These are phyloP conservation scores for Gossypium davidsonii DNA, from an alignment of 441 rosid genomes.

Conservation along the genomic window DNA sequence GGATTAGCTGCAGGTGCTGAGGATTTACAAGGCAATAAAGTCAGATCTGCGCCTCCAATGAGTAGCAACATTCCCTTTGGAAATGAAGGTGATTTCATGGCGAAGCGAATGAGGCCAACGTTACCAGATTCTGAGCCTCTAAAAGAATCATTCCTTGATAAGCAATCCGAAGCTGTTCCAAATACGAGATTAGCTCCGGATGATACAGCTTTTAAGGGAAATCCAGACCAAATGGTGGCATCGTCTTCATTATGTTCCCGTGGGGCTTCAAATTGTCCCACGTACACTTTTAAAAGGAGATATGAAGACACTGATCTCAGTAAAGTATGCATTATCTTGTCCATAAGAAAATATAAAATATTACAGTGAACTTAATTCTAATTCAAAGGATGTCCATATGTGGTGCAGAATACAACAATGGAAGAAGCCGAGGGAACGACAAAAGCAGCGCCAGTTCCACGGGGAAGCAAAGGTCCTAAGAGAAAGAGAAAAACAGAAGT, in stretches of 20 bases:
- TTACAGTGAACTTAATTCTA: neutral
- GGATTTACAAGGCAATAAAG: neutral
- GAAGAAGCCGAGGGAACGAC: constrained; percentile 30
- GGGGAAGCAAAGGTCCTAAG: constrained; percentile 21
- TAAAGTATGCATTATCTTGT: constrained; percentile 33
- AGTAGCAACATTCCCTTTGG: neutral
- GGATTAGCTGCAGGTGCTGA: neutral
- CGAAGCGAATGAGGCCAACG: neutral
- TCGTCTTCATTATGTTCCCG: constrained; percentile 33
- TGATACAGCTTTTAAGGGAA: constrained; percentile 7
- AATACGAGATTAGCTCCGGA: neutral
- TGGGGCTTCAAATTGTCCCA: constrained; percentile 37
- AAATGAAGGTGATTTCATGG: neutral
- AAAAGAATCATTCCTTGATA: constrained; percentile 33
- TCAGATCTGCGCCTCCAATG: neutral
- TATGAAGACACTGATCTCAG: constrained; percentile 27
- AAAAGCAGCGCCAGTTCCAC: constrained; percentile 26
- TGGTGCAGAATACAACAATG: constrained; percentile 31
- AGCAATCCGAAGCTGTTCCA: constrained; percentile 40
- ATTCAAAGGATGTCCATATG: neutral
- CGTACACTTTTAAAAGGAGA: constrained; percentile 20
- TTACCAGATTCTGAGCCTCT: neutral
- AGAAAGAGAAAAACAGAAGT: constrained; percentile 33
- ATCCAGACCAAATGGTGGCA: constrained; percentile 23
- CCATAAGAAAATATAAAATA: neutral